phyloP scores from a whole-genome alignment of 1,139 yeast species.

The Pichia sp. region DNA sequence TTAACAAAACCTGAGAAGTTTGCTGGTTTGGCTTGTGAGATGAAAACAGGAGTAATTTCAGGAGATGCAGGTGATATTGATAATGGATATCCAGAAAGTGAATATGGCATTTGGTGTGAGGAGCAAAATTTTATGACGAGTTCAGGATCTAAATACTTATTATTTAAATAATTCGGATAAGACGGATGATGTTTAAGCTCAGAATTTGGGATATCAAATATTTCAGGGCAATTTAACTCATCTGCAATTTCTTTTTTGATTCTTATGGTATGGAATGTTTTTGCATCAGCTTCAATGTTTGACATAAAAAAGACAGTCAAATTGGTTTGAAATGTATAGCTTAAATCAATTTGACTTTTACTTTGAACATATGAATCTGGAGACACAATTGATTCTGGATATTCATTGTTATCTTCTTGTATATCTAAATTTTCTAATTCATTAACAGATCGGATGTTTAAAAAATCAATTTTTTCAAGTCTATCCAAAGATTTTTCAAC shows the following conservation, averaged over 20 bases:
- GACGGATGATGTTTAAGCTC: constrained; percentile 9
- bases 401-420: neutral
- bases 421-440: neutral
- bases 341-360: neutral
- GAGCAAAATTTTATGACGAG: constrained; percentile 7
- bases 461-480: too few species aligned
- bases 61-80: neutral
- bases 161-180: neutral
- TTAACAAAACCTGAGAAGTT: neutral
- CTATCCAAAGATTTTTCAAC: too few species aligned
- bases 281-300: constrained; percentile 2
- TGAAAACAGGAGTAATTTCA: neutral
- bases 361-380: neutral
- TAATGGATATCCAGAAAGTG: constrained; percentile 14
- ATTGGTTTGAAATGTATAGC: constrained; percentile 4
- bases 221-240: neutral
- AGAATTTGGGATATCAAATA: neutral
- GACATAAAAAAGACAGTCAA: constrained; percentile 11
- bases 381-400: constrained; percentile 6
- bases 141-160: constrained; percentile 6
- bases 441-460: constrained; percentile 11
- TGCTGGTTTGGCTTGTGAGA: constrained; percentile 2
- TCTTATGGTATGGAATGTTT: neutral
- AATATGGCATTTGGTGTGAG: constrained; percentile 4
- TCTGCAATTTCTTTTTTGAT: constrained; percentile 1